A percentile compares a stretch with the other conserved stretches of the same genome.
Evolutionary conservation across 75 land plant genomes (phyloP).

Genomic region (Azolla pinnata): DNA sequence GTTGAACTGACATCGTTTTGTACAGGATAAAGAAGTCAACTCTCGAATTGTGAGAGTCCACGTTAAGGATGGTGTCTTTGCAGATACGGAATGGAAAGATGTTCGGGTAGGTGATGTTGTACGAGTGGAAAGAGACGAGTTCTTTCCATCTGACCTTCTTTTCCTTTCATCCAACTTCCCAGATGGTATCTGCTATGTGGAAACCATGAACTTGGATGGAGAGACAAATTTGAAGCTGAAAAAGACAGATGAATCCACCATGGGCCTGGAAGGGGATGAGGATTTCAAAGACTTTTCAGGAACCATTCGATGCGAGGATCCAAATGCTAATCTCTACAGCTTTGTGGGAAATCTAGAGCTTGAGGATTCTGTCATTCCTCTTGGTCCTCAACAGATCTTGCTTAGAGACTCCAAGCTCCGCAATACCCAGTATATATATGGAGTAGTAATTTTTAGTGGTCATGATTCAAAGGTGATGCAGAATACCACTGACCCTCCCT

Average conservation of each 20-base stretch:
- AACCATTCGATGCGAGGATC: slow-evolving; percentile 64
- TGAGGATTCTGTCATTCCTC: slow-evolving; percentile 30
- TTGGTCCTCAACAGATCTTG: slow-evolving; percentile 64
- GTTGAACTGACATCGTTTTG: background rate
- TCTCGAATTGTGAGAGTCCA: slow-evolving; percentile 41
- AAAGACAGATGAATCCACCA: slow-evolving; percentile 54
- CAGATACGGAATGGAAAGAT: slow-evolving; percentile 41
- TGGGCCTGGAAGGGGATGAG: slow-evolving; percentile 40
- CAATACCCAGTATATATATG: slow-evolving; percentile 49
- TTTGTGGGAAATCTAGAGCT: slow-evolving; percentile 79
- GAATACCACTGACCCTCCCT: slow-evolving; percentile 54
- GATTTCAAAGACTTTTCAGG: slow-evolving; percentile 45
- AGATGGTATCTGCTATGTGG: slow-evolving; percentile 87
- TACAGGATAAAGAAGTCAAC: slow-evolving; percentile 72
- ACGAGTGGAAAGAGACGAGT: slow-evolving; percentile 58
- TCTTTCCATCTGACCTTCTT: slow-evolving; percentile 75
- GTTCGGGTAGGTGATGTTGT: slow-evolving; percentile 76
- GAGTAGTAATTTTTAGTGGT: slow-evolving; percentile 55
- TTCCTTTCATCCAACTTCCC: slow-evolving; percentile 65
- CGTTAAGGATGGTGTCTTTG: slow-evolving; percentile 45
- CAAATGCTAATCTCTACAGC: slow-evolving; percentile 70
- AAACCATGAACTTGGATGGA: slow-evolving; percentile 91
- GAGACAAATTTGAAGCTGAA: slow-evolving; percentile 84
- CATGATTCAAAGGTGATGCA: slow-evolving; percentile 68
- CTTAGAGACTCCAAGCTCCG: slow-evolving; percentile 70